These are phyloP conservation scores for Scytalidium lignicola DNA, from an alignment of 2,329 filamentous ascomycete species.

Conservation along the genomic window DNA sequence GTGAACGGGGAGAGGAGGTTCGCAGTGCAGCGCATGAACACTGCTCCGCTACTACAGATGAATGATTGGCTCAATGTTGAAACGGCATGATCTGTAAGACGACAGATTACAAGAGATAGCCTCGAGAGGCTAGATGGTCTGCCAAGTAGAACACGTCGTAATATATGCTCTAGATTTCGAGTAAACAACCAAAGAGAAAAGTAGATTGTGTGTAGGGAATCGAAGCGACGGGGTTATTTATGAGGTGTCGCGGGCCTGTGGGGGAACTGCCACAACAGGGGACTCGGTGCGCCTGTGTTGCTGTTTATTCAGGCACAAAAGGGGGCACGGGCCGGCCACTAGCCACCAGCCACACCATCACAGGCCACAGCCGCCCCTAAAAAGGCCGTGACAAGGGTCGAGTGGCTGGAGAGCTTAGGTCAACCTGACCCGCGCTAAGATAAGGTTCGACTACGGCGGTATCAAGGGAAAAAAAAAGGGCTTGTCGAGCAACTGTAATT, in stretches of 20 bases:
- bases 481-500: background rate
- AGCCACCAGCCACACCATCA: background rate
- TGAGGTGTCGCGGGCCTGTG: background rate
- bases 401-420: background rate
- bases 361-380: too few relatives aligned
- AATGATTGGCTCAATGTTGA: background rate
- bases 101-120: background rate
- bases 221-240: background rate
- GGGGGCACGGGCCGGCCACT: background rate
- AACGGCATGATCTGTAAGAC: background rate
- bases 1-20: background rate
- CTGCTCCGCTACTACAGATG: background rate
- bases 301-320: background rate
- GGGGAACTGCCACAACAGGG: background rate
- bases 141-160: too few relatives aligned
- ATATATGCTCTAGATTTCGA: too few relatives aligned
- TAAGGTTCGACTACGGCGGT: slow-evolving; percentile 13
- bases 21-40: background rate
- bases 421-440: slow-evolving; percentile 17
- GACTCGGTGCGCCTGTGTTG: too few relatives aligned
- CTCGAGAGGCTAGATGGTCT: too few relatives aligned
- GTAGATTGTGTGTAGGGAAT: background rate
- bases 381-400: too few relatives aligned
- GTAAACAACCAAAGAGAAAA: too few relatives aligned
- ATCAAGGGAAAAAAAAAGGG: background rate